phyloP scores from a whole-genome alignment of 106 monocot genomes.

The Hemerocallis citrina region DNA sequence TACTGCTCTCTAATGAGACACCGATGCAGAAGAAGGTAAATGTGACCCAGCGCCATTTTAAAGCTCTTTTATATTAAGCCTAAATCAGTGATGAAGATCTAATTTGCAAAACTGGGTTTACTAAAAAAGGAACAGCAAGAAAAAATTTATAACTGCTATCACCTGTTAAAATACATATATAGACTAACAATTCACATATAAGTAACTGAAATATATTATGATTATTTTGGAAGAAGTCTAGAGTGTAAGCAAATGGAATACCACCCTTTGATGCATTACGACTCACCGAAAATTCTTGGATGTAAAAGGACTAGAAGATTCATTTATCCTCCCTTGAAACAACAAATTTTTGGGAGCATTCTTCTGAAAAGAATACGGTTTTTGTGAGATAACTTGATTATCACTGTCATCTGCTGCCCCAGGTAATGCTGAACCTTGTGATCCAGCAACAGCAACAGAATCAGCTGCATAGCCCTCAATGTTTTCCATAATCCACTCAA shows the following conservation, averaged over 20 bases:
- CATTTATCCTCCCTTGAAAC: conserved; percentile 57
- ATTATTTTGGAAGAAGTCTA: background rate
- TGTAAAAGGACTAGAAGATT: conserved; percentile 45
- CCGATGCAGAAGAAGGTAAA: no score
- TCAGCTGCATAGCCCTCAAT: conserved; percentile 66
- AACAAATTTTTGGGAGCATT: conserved; percentile 34
- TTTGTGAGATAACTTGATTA: conserved; percentile 26
- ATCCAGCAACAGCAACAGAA: conserved; percentile 27
- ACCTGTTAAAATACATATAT: background rate
- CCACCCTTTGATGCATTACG: background rate
- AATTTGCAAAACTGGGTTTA: background rate
- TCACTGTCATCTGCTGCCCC: conserved; percentile 43
- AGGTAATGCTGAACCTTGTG: conserved; percentile 25
- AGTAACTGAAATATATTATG: background rate
- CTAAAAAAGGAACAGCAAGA: background rate
- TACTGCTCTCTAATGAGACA: no score
- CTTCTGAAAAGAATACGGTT: conserved; percentile 33
- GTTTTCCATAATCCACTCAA: conserved; percentile 90
- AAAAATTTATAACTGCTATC: background rate
- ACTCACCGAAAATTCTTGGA: conserved; percentile 81
- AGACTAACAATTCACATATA: background rate
- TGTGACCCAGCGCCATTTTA: no score
- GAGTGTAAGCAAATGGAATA: background rate
- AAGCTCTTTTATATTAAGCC: no score
- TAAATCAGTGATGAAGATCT: background rate